Conservation (phyloP, 805 yeast genomes). For the Candida montana region DNA sequence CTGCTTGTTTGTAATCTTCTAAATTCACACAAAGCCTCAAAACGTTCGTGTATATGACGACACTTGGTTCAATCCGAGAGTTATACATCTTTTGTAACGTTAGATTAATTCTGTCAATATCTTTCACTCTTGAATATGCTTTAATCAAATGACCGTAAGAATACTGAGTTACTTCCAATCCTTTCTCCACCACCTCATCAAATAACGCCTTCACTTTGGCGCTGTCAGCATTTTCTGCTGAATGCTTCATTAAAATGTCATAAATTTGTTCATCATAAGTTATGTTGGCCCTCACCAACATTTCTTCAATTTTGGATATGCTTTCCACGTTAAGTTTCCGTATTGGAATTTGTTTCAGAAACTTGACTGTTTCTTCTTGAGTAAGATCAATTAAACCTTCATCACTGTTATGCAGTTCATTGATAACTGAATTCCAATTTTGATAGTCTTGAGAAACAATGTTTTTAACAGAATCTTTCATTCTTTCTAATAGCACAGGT, state of each 20-base stretch:
- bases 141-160: slow-evolving; percentile 39
- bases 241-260: slow-evolving; percentile 33
- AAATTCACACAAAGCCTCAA: slow-evolving; percentile 55
- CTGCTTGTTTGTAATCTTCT: slow-evolving; percentile 53
- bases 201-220: slow-evolving; percentile 30
- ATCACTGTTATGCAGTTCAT: slow-evolving; percentile 14
- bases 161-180: slow-evolving; percentile 26
- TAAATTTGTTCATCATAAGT: slow-evolving; percentile 27
- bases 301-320: slow-evolving; percentile 26
- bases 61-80: slow-evolving; percentile 34
- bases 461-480: slow-evolving; percentile 38
- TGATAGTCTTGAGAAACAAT: slow-evolving; percentile 36
- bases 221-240: slow-evolving; percentile 26
- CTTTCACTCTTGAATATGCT: slow-evolving; percentile 34
- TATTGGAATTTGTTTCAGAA: slow-evolving; percentile 35
- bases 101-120: slow-evolving; percentile 20
- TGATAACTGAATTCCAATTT: slow-evolving; percentile 37
- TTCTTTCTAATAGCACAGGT: slow-evolving; percentile 27
- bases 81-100: slow-evolving; percentile 23
- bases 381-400: slow-evolving; percentile 33
- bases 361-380: slow-evolving; percentile 27
- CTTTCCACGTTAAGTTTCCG: slow-evolving; percentile 22
- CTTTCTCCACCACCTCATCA: slow-evolving; percentile 21
- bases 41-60: slow-evolving; percentile 47
- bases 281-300: slow-evolving; percentile 30